A percentile compares a stretch with the other conserved stretches of the same genome.
These are phyloP conservation scores for Nakaseomyces kungkrabaensis DNA, from an alignment of 1,139 yeast genomes.

Conservation along the genomic window DNA sequence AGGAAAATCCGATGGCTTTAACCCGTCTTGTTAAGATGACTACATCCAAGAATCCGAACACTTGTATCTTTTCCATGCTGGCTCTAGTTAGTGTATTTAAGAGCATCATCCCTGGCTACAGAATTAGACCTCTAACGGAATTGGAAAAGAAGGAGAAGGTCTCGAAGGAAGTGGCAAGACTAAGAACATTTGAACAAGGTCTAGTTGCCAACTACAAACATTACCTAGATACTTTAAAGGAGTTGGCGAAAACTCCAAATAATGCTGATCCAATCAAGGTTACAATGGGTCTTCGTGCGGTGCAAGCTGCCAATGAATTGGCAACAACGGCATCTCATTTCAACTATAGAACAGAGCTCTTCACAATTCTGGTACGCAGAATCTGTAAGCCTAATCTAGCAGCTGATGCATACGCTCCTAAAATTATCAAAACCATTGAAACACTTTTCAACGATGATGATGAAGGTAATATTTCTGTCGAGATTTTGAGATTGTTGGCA, in stretches of 20 bases:
- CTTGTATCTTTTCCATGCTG: constrained; percentile 63
- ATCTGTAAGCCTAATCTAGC: constrained; percentile 46
- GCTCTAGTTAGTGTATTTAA: constrained; percentile 81
- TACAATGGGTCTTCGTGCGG: constrained; percentile 24
- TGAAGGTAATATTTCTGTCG: constrained; percentile 72
- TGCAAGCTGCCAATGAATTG: constrained; percentile 66
- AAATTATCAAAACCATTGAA: constrained; percentile 58
- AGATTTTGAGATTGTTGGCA: constrained; percentile 54
- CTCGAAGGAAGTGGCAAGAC: constrained; percentile 64
- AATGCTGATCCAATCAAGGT: constrained; percentile 36
- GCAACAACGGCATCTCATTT: constrained; percentile 62
- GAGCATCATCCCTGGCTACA: constrained; percentile 77
- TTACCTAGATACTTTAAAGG: constrained; percentile 51
- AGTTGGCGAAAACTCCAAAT: constrained; percentile 31
- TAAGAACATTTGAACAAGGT: constrained; percentile 72
- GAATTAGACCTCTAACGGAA: constrained; percentile 74
- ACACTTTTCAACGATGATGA: constrained; percentile 59
- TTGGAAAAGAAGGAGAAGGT: constrained; percentile 74
- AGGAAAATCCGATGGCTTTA: constrained; percentile 61
- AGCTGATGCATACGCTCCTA: constrained; percentile 40
- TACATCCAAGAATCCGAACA: constrained; percentile 53
- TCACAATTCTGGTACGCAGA: constrained; percentile 57
- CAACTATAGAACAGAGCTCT: constrained; percentile 66
- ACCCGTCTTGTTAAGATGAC: constrained; percentile 67
- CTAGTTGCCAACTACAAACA: constrained; percentile 58